Percentiles rank a stretch among this genome's conserved stretches.
These are phyloP conservation scores for Volutella citrinella DNA, from an alignment of 2,329 filamentous ascomycete species.

Conservation along the genomic window DNA sequence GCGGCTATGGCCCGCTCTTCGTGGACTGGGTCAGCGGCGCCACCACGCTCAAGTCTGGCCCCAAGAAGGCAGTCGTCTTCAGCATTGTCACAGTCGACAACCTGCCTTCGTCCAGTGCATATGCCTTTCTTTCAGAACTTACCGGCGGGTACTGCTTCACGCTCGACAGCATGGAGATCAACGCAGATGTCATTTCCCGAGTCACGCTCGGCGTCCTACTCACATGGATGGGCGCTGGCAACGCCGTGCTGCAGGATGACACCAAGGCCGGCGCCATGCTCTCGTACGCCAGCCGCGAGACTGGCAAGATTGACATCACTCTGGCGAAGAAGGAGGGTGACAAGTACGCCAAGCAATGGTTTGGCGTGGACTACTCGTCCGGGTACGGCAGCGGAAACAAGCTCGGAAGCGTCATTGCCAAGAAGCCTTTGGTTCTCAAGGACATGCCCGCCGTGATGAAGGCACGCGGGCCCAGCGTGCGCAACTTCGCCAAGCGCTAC, in stretches of 20 bases:
- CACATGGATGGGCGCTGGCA: constrained; percentile 19
- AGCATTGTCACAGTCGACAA: constrained; percentile 31
- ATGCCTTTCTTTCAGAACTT: constrained; percentile 38
- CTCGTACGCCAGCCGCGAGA: constrained; percentile 9
- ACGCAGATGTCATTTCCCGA: constrained; percentile 34
- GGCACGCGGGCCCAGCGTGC: constrained; percentile 19
- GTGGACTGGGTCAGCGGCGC: constrained; percentile 42
- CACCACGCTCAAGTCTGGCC: constrained; percentile 27
- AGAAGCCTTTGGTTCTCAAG: constrained; percentile 14
- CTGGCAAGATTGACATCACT: constrained; percentile 11
- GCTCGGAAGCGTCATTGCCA: no score
- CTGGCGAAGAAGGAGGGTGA: constrained; percentile 2
- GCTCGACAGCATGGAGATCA: constrained; percentile 23
- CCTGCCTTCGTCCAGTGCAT: constrained; percentile 29
- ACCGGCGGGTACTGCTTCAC: constrained; percentile 41
- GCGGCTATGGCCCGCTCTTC: constrained; percentile 33
- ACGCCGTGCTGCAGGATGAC: constrained; percentile 8
- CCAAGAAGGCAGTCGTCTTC: constrained; percentile 43
- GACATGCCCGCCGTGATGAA: constrained; percentile 23
- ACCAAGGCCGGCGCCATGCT: constrained; percentile 8
- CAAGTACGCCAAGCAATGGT: constrained; percentile 5
- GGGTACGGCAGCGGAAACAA: constrained; percentile 5
- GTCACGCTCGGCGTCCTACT: constrained; percentile 33
- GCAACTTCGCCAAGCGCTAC: constrained; percentile 41
- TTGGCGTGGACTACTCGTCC: not conserved